Base-by-base conservation (phyloP, 202 grass and related monocot species). In the Panicum hallii region DNA sequence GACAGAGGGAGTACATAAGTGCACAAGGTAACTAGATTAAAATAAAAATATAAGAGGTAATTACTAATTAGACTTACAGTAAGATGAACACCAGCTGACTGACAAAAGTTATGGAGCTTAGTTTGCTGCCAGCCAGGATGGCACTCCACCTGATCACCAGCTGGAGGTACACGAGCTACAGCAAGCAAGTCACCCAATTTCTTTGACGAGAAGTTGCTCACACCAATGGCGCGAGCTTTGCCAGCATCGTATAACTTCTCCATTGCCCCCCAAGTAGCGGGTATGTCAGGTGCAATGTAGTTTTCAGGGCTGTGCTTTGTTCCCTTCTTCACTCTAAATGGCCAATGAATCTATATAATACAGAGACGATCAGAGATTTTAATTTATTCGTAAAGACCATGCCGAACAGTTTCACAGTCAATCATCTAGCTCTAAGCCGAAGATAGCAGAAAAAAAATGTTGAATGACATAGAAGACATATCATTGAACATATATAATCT, bases 181-280 rank as follows among this genome's bases (percentile, higher is more conserved):
- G 80, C 45, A 52, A 98, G 73, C 87, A 98, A 72, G 79, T 98
- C 87, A 43, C 80, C 74, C 52, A 98, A 74, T 38, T 98, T 98
- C 81, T 98, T 95, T 3, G 89, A 92, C 22, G 95, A 81, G 17
- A 98, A 93, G 67, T 98, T 98, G 45, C 95, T 98, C 36, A 98
- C 93, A 42, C 95, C 95, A 57, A 98, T 93, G 19, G 95, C 91
- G 42, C 70, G 89, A 66, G 87, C 89, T 90, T 95, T 98, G 30
- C 91, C 89, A 30, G 86, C 84, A 86, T 98, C 95, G 58, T 86
- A 83, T 15, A 98, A 65, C 66, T 90, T 87, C 64, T 95, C 95
- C 93, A 98, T 95, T 58, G 83, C 95, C 75, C 60, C 58, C 95
- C 95, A 95, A 1, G 95, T 95, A 44, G 85, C 83, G 22, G 93